Conservation (phyloP, 2,329 filamentous ascomycete species). For the Colletotrichum caudatum region DNA sequence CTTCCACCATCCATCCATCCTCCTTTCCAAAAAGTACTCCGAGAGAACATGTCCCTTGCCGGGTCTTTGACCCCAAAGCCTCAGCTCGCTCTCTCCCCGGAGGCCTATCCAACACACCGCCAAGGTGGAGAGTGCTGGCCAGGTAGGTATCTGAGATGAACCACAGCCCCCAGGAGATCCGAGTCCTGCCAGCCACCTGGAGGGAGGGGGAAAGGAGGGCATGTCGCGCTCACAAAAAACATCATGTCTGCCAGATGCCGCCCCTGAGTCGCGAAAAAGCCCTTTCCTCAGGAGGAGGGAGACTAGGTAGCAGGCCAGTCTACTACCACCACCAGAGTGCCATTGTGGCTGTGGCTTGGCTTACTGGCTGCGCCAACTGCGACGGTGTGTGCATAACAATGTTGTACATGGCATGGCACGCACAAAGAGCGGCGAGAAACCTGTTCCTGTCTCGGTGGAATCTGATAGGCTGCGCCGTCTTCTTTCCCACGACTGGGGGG, state of each 20-base stretch:
- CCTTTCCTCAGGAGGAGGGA: background rate
- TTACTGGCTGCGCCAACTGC: background rate
- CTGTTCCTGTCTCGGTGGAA: conserved; percentile 3
- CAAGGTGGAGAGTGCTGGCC: conserved; percentile 23
- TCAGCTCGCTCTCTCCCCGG: background rate
- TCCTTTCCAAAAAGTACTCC: background rate
- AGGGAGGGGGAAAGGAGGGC: too few relatives aligned
- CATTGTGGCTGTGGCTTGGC: background rate
- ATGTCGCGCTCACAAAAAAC: conserved; percentile 4
- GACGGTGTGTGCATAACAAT: conserved; percentile 1
- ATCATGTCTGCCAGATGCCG: background rate
- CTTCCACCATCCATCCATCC: background rate
- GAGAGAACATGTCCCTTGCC: background rate
- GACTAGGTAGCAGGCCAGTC: background rate
- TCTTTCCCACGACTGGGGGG: background rate
- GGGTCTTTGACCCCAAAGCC: background rate
- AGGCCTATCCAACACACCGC: background rate
- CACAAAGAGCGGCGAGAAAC: background rate
- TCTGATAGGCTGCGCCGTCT: background rate
- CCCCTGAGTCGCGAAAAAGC: conserved; percentile 19
- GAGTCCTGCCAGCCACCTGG: background rate
- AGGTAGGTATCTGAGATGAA: conserved; percentile 29
- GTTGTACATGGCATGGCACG: background rate
- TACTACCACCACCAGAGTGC: conserved; percentile 6
- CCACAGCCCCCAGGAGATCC: conserved; percentile 17